These are phyloP conservation scores for Simplicillium aogashimaense DNA, from an alignment of 2,329 filamentous ascomycete species.

Conservation along the genomic window DNA sequence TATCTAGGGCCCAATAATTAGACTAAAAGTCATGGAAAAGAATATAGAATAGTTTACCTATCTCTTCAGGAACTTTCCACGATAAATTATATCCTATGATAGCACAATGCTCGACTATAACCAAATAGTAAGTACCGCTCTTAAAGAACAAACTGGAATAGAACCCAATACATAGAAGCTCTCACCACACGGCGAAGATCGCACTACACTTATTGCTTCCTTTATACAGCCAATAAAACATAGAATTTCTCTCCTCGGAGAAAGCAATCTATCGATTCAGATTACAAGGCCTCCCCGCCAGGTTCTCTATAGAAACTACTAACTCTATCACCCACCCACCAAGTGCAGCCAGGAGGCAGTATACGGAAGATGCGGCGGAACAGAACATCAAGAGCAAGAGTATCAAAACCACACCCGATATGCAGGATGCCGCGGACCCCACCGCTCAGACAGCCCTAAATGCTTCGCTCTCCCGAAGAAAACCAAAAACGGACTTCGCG, in stretches of 20 bases:
- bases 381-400: neutral
- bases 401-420: neutral
- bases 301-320: neutral
- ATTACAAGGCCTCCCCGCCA: neutral
- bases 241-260: neutral
- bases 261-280: neutral
- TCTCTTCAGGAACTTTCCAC: constrained; percentile 1
- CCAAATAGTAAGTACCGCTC: neutral
- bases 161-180: neutral
- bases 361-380: too few relatives aligned
- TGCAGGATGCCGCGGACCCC: neutral
- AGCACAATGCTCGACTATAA: constrained; percentile 1
- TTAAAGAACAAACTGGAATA: neutral
- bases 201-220: neutral
- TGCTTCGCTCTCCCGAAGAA: neutral
- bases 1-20: neutral
- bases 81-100: neutral
- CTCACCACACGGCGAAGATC: neutral
- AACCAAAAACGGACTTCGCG: neutral
- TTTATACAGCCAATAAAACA: constrained; percentile 1
- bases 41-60: constrained; percentile 3
- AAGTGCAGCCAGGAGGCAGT: neutral
- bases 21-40: neutral
- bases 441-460: neutral
- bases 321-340: neutral